A percentile compares a stretch with the other conserved stretches of the same genome.
Conservation (phyloP, 441 rosid genomes). For the Pelargonium fulgidum region DNA sequence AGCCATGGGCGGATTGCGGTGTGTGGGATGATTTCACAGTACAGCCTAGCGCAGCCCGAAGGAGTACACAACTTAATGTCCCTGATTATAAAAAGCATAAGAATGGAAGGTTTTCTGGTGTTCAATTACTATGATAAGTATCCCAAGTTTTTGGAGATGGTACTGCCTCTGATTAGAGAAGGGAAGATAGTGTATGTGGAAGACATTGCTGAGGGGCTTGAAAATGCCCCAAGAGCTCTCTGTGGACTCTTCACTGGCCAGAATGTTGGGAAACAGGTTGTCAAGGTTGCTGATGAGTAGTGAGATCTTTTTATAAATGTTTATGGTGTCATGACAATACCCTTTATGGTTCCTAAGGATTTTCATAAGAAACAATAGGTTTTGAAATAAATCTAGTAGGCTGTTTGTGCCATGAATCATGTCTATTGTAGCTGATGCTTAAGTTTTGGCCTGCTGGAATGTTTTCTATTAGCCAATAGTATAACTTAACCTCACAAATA, state of each 20-base stretch:
- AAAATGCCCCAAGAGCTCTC: constrained; percentile 31
- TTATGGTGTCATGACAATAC: too few species aligned
- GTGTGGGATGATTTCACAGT: constrained; percentile 39
- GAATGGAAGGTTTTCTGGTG: constrained; percentile 26
- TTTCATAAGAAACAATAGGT: too few species aligned
- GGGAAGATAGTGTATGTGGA: constrained; percentile 33
- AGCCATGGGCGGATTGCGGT: constrained; percentile 26
- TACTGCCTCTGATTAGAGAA: constrained; percentile 26
- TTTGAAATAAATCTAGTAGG: too few species aligned
- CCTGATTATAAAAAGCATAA: constrained; percentile 18
- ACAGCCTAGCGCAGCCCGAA: constrained; percentile 29
- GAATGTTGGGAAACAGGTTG: constrained; percentile 34
- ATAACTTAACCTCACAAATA: too few species aligned
- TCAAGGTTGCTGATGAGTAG: constrained; percentile 24
- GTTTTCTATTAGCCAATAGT: too few species aligned
- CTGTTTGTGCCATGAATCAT: too few species aligned
- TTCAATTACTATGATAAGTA: constrained; percentile 15
- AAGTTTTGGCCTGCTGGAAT: too few species aligned
- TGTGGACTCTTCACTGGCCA: constrained; percentile 28
- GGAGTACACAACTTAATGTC: constrained; percentile 27
- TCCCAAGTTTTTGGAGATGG: constrained; percentile 24
- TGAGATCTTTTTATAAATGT: too few species aligned
- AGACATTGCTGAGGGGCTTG: constrained; percentile 31
- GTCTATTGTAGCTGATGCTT: too few species aligned
- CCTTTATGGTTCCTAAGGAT: too few species aligned